Conservation (phyloP, 2,329 filamentous ascomycete genomes). For the Aspergillus puulaauensis region DNA sequence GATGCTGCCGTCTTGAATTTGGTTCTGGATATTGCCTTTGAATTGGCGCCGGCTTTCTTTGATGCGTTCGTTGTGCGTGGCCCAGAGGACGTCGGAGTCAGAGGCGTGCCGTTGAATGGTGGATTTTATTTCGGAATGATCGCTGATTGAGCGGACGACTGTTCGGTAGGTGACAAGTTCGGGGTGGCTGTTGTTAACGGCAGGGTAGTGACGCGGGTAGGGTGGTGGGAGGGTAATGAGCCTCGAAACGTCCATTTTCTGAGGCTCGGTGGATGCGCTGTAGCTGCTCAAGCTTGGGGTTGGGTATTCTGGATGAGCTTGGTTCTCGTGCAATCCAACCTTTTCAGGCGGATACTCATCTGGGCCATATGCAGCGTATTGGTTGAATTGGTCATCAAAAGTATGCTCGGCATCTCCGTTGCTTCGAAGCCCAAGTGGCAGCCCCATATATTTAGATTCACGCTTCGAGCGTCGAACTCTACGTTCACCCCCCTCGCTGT, state of each 20-base stretch:
- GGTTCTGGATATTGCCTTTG: conserved; percentile 71
- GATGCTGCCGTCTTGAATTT: conserved; percentile 75
- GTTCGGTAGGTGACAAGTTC: conserved; percentile 76
- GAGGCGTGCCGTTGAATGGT: conserved; percentile 57
- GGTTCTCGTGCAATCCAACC: conserved; percentile 55
- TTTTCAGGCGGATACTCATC: conserved; percentile 68
- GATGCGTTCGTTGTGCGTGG: conserved; percentile 52
- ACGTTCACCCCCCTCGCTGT: conserved; percentile 66
- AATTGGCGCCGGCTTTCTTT: conserved; percentile 65
- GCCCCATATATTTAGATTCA: conserved; percentile 95
- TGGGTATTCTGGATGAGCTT: conserved; percentile 23
- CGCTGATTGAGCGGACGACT: conserved; percentile 70
- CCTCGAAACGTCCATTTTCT: conserved; percentile 79
- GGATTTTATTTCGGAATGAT: conserved; percentile 68
- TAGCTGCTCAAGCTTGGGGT: conserved; percentile 16
- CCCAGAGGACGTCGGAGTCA: conserved; percentile 55
- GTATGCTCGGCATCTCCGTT: conserved; percentile 23
- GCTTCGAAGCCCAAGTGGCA: conserved; percentile 67
- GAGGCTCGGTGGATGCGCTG: conserved; percentile 38
- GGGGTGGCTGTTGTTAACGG: conserved; percentile 93
- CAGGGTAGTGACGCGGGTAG: conserved; percentile 91
- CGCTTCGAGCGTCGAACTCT: conserved; percentile 76
- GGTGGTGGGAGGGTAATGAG: conserved; percentile 90
- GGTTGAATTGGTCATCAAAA: conserved; percentile 22
- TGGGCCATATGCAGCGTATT: conserved; percentile 43